Evolutionary conservation across 352 stramenopile species (phyloP).

Genomic region (Thalassiosira hispida): DNA sequence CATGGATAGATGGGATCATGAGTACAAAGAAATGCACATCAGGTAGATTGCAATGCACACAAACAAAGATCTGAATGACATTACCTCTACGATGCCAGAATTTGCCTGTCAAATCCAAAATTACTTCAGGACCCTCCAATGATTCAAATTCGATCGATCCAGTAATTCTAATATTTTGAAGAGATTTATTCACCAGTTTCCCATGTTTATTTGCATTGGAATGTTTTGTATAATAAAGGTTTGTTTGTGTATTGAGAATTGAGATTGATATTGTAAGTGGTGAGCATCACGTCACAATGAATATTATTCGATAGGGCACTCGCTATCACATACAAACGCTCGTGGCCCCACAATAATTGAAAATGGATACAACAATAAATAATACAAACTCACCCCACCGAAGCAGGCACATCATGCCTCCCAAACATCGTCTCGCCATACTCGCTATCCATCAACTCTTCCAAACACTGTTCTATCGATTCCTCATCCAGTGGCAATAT

Average conservation of each 20-base stretch:
- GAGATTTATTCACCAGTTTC: neutral
- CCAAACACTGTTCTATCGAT: slow-evolving; percentile 64
- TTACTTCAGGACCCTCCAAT: slow-evolving; percentile 66
- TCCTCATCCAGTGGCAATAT: slow-evolving; percentile 71
- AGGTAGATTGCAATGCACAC: neutral
- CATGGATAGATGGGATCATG: neutral
- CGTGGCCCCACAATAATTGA: too few species aligned
- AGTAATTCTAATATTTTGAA: slow-evolving; percentile 57
- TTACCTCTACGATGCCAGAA: slow-evolving; percentile 77
- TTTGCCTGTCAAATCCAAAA: slow-evolving; percentile 52
- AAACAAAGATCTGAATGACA: neutral
- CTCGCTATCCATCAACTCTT: slow-evolving; percentile 73
- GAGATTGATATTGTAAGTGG: too few species aligned
- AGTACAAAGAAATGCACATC: neutral
- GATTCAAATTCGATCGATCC: slow-evolving; percentile 72
- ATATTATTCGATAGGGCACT: neutral
- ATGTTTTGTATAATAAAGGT: neutral
- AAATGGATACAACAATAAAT: too few species aligned
- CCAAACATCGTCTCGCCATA: slow-evolving; percentile 82
- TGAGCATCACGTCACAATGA: too few species aligned
- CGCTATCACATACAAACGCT: neutral
- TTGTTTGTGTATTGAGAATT: too few species aligned
- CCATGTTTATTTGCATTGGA: neutral
- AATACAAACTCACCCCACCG: slow-evolving; percentile 35
- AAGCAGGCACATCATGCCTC: slow-evolving; percentile 60